phyloP scores from a whole-genome alignment of 805 yeast genomes.

The Dipodascus geniculatus region DNA sequence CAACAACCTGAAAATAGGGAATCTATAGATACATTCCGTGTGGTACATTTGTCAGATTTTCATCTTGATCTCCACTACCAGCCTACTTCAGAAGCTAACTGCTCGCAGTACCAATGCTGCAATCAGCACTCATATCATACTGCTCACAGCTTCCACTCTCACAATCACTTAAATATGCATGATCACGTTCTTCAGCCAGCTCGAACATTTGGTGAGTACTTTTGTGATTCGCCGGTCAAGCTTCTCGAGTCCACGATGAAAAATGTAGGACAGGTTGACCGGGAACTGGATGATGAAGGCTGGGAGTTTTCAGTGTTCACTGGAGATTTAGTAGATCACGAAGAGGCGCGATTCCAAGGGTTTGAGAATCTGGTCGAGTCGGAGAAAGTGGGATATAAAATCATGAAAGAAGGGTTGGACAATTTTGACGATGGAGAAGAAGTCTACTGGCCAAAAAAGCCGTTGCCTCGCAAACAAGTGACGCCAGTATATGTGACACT shows the following conservation, averaged over 20 bases:
- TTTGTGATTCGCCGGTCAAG: constrained; percentile 55
- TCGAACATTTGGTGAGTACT: constrained; percentile 48
- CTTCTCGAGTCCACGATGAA: constrained; percentile 47
- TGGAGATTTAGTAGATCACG: constrained; percentile 66
- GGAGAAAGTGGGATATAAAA: constrained; percentile 39
- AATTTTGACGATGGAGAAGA: constrained; percentile 17
- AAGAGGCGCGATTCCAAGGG: constrained; percentile 32
- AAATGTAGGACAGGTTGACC: constrained; percentile 28
- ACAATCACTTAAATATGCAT: constrained; percentile 37
- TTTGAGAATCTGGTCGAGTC: constrained; percentile 38
- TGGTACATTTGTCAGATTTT: constrained; percentile 55
- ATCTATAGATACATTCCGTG: constrained; percentile 37
- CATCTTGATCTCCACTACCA: constrained; percentile 43
- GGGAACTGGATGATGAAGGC: constrained; percentile 23
- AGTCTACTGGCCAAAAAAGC: constrained; percentile 40
- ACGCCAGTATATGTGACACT: constrained; percentile 50
- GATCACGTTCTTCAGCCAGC: constrained; percentile 39
- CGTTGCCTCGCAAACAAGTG: constrained; percentile 23
- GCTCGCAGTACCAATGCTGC: constrained; percentile 49
- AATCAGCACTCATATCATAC: constrained; percentile 24
- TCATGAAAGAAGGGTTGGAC: constrained; percentile 37
- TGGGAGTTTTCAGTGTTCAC: constrained; percentile 59
- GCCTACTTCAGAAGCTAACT: constrained; percentile 33
- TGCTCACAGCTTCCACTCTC: constrained; percentile 22
- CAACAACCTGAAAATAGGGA: constrained; percentile 4